These are phyloP conservation scores for Botrytis medusae DNA, from an alignment of 2,329 filamentous ascomycete genomes.

Conservation along the genomic window DNA sequence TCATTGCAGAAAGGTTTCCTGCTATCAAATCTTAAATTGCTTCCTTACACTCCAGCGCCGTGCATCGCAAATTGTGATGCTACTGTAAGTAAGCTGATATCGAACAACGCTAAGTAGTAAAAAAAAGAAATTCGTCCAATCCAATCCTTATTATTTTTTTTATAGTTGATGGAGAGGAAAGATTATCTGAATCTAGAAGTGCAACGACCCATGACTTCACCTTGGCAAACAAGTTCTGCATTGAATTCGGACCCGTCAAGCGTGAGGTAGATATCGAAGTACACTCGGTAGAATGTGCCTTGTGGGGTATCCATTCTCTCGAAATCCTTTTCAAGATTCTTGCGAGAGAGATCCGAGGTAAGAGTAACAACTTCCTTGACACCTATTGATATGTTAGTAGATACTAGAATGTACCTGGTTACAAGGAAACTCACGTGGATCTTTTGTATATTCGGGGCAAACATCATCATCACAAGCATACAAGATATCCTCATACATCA, in stretches of 20 bases:
- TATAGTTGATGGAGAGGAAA: slow-evolving; percentile 8
- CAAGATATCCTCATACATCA: slow-evolving; percentile 99
- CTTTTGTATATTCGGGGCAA: slow-evolving; percentile 97
- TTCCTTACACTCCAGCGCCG: slow-evolving; percentile 16
- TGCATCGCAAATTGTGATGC: slow-evolving; percentile 17
- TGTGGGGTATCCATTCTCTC: slow-evolving; percentile 99
- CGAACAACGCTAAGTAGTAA: slow-evolving; percentile 20
- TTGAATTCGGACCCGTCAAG: slow-evolving; percentile 98
- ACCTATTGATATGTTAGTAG: slow-evolving; percentile 54
- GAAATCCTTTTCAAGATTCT: slow-evolving; percentile 99
- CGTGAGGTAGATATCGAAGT: slow-evolving; percentile 82
- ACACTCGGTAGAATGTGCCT: slow-evolving; percentile 87
- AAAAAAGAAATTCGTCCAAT: slow-evolving; percentile 33
- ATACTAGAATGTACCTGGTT: not conserved
- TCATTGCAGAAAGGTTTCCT: slow-evolving; percentile 9
- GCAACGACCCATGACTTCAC: slow-evolving; percentile 97
- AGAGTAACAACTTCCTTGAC: slow-evolving; percentile 99
- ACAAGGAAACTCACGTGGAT: slow-evolving; percentile 76
- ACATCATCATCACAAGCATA: slow-evolving; percentile 98
- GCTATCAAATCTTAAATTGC: slow-evolving; percentile 2
- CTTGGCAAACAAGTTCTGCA: slow-evolving; percentile 97
- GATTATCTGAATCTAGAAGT: slow-evolving; percentile 75
- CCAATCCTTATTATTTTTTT: slow-evolving; percentile 23
- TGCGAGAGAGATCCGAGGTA: slow-evolving; percentile 92
- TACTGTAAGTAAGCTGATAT: slow-evolving; percentile 21